Base-by-base conservation (phyloP, 2,329 filamentous ascomycete species). In the Xylaria multiplex region DNA sequence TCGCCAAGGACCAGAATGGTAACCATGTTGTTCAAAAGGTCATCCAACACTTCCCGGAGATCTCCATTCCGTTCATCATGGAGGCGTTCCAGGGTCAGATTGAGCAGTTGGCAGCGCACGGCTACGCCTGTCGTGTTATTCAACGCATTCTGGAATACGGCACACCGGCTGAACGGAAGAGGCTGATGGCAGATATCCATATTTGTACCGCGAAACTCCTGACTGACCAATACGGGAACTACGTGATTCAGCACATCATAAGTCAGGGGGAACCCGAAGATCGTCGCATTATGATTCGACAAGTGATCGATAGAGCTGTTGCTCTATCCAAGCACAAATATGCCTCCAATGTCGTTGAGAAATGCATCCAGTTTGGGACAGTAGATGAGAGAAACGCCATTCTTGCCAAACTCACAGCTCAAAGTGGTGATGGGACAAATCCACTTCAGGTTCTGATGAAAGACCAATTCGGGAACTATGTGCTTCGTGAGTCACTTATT, bases 21-120 rank as follows among this genome's bases (percentile, higher is more conserved):
- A 99, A 99, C 78, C 96, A 99, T 71, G 96, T 99, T 32, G 90
- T 99, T 19, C 96, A 98, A 74, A 97, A 97, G 79, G 91, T 95
- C 9, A 93, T 99, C 66, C 91, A 96, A 74, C 84, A 90, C 72
- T 87, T 95, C 64, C 92, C 93, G 0, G 86, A 89, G 1, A 84
- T 92, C 69, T 89, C 95, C 74, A 91, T 97, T 52, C 90, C 90
- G 69, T 96, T 96, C 79, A 91, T 98, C 77, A 91, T 97, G 80
- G 86, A 92, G 57, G 89, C 91, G 1, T 91, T 97, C 80, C 87
- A 86, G 57, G 90, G 90, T 8, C 88, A 94, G 66, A 90, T 97
- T 22, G 88, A 88, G 50, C 82, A 85, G 53, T 85, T 97, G 40
- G 90, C 93, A 1, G 86, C 88, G 0, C 93, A 99, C 77, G 85